Conservation (phyloP, 1,139 yeast genomes). For the Suhomyces bolitotheri region DNA sequence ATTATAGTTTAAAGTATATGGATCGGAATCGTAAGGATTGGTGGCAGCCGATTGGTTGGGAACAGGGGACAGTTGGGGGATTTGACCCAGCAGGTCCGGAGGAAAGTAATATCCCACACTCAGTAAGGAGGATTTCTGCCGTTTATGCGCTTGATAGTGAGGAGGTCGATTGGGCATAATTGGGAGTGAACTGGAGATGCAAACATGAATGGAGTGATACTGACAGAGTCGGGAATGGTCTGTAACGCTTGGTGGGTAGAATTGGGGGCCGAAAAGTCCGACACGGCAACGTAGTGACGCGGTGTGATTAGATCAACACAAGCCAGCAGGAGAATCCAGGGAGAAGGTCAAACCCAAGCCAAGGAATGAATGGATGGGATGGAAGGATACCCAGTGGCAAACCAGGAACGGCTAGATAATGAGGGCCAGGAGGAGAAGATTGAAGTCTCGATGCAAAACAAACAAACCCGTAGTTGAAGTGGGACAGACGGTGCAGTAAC, state of each 20-base stretch:
- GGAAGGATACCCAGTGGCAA: too few relatives aligned
- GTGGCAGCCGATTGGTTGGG: background rate
- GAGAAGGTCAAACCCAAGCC: background rate
- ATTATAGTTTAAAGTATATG: conserved; percentile 16
- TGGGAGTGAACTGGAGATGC: conserved; percentile 1
- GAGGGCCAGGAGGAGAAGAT: background rate
- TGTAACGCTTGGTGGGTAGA: background rate
- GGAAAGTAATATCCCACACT: conserved; percentile 35
- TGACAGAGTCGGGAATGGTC: background rate
- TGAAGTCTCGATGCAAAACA: background rate
- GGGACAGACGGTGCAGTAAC: too few relatives aligned
- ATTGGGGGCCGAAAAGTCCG: conserved; percentile 3
- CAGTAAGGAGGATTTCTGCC: conserved; percentile 45
- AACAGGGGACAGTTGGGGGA: conserved; percentile 9
- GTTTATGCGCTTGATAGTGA: conserved; percentile 35
- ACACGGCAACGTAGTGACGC: background rate
- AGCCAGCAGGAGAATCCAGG: conserved; percentile 1
- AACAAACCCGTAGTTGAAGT: too few relatives aligned
- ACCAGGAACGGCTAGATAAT: too few relatives aligned
- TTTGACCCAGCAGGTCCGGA: conserved; percentile 14
- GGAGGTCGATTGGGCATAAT: conserved; percentile 19
- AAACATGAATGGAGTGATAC: conserved; percentile 4
- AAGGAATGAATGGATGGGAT: background rate
- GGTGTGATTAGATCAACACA: background rate
- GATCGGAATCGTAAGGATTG: conserved; percentile 13